Percentiles rank a stretch among this genome's conserved stretches.
phyloP scores from a whole-genome alignment of 164 flowering plant genomes.

The Liquidambar formosana region DNA sequence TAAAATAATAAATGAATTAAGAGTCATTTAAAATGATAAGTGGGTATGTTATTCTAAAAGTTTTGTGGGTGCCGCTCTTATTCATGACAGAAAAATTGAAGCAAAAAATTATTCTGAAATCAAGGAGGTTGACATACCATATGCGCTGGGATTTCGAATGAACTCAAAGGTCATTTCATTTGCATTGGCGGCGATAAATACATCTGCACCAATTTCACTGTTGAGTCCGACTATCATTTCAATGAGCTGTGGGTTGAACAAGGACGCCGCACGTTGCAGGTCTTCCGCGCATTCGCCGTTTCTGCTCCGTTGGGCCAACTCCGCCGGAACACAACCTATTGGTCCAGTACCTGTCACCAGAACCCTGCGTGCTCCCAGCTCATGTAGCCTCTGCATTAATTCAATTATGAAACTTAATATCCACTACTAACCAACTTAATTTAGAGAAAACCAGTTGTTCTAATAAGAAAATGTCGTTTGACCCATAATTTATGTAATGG shows the following conservation, averaged over 20 bases:
- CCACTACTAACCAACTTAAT: no score
- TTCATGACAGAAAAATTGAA: no score
- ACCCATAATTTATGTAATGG: no score
- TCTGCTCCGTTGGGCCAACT: slow-evolving; percentile 30
- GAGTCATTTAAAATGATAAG: no score
- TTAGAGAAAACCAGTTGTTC: no score
- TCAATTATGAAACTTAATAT: no score
- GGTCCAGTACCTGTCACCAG: slow-evolving; percentile 52
- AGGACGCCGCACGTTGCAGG: slow-evolving; percentile 47
- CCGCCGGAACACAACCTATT: slow-evolving; percentile 52
- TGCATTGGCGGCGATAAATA: slow-evolving; percentile 49
- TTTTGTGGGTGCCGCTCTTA: no score
- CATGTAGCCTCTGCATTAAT: slow-evolving; percentile 38
- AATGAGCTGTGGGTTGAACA: slow-evolving; percentile 59
- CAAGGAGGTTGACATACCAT: slow-evolving; percentile 27
- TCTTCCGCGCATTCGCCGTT: slow-evolving; percentile 46
- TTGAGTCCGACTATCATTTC: slow-evolving; percentile 43
- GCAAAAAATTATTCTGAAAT: no score
- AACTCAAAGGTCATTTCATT: slow-evolving; percentile 34
- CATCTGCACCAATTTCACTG: slow-evolving; percentile 32
- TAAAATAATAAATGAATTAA: no score
- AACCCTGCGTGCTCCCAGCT: slow-evolving; percentile 38
- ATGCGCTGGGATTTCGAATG: slow-evolving; percentile 43
- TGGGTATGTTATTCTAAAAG: no score
- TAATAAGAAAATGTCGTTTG: no score